Evolutionary conservation across 73 alveolate species (phyloP).

Genomic region (Paramecium sexaurelia): DNA sequence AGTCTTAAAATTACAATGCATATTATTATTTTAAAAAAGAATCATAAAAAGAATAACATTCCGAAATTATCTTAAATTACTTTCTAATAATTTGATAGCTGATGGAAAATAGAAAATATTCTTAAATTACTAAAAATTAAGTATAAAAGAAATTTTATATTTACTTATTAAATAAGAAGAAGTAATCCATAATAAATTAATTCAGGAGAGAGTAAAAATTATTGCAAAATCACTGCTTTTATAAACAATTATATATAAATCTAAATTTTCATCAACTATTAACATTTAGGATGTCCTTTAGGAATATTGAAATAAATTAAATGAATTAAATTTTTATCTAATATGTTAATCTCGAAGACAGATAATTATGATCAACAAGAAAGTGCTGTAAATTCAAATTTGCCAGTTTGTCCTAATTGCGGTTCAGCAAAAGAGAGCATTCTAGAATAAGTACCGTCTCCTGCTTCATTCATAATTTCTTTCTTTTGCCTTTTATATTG

Average conservation of each 20-base stretch:
- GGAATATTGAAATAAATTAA: background rate
- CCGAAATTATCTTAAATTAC: constrained; percentile 20
- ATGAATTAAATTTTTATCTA: background rate
- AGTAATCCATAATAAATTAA: background rate
- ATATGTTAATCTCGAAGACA: background rate
- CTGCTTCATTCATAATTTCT: constrained; percentile 3
- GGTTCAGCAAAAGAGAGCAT: constrained; percentile 20
- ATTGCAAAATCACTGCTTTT: background rate
- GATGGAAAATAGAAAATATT: background rate
- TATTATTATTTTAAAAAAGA: background rate
- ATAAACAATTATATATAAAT: background rate
- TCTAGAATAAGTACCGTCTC: constrained; percentile 21
- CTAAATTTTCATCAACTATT: background rate
- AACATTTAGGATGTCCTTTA: constrained; percentile 4
- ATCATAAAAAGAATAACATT: background rate
- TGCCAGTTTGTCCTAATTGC: constrained; percentile 27
- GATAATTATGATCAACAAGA: background rate
- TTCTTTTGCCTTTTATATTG: background rate
- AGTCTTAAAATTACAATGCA: background rate
- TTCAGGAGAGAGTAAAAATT: background rate
- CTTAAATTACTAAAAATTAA: background rate
- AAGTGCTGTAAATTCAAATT: background rate
- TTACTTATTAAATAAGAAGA: background rate
- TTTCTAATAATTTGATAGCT: no score
- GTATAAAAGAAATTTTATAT: background rate